Evolutionary conservation across 1,284 basidiomycete species (phyloP), one percentile per base, ranked within the genome.

Genomic region (Sporisorium exsertum): DNA sequence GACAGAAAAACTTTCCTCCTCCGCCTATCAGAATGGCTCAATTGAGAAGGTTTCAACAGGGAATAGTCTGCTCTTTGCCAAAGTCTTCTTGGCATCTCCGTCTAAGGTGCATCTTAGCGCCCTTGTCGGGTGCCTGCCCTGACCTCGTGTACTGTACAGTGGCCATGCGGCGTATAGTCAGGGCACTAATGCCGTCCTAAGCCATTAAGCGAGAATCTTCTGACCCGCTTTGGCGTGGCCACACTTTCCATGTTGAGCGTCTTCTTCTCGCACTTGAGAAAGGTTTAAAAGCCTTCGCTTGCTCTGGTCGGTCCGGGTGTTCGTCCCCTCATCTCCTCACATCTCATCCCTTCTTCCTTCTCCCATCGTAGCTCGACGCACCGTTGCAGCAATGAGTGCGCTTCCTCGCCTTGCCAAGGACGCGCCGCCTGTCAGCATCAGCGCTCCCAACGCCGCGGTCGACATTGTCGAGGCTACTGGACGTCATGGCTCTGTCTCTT

Each of bases 401-500:
- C 58, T 71, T 12, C 69, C 69, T 0, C 40, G 35, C 10, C 69
- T 71, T 9, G 13, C 63, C 33, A 65, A 65, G 35, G 59, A 62
- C 27, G 63, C 63, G 16, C 63, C 68, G 15, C 58, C 63, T 5
- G 63, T 71, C 40, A 29, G 35, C 58, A 35, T 58, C 50, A 65
- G 58, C 46, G 61, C 58, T 1, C 62, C 58, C 35, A 33, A 20
- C 16, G 68, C 58, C 3, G 59, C 59, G 5, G 10, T 20, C 18
- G 69, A 71, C 37, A 65, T 62, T 18, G 27, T 45, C 24, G 46
- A 32, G 16, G 26, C 50, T 13, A 57, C 42, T 20, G 50, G 10
- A 29, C 69, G 63, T n/a, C 57, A 65, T 42, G 58, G 40, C 29
- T 71, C 69, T 6, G 40, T 58, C 29, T 61, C 62, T 7, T 62